These are phyloP conservation scores for Nigrograna mackinnonii DNA, from an alignment of 2,329 filamentous ascomycete genomes.

Conservation along the genomic window DNA sequence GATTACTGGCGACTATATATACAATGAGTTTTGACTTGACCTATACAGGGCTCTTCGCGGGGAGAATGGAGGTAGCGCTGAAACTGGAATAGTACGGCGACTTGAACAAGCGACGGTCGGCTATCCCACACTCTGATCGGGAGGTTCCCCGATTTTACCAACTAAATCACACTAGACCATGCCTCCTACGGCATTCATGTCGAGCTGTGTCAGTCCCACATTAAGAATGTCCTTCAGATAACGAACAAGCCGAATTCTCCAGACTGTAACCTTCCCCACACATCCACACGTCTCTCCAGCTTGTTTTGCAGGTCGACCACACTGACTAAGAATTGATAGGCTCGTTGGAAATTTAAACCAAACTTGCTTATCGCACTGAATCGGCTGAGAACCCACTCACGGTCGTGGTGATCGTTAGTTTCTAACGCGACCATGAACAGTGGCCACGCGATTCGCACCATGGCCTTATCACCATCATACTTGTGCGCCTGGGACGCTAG, in stretches of 20 bases:
- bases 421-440: conserved; percentile 41
- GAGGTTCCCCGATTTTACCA: background rate
- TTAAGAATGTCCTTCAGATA: background rate
- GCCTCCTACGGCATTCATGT: too few species aligned
- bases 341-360: conserved; percentile 39
- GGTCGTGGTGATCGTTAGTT: conserved; percentile 36
- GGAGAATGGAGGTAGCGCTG: too few species aligned
- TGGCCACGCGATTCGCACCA: conserved; percentile 39
- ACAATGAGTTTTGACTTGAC: too few species aligned
- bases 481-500: conserved; percentile 37
- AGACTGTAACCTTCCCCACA: conserved; percentile 9
- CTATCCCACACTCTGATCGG: too few species aligned
- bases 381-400: conserved; percentile 38
- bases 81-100: too few species aligned
- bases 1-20: too few species aligned
- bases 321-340: conserved; percentile 26
- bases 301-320: conserved; percentile 22
- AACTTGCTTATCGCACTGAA: conserved; percentile 32
- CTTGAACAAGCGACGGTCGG: too few species aligned
- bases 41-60: too few species aligned
- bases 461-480: conserved; percentile 34
- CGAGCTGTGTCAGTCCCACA: background rate
- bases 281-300: conserved; percentile 10
- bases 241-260: conserved; percentile 2
- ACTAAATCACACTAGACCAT: too few species aligned